These are phyloP conservation scores for Mercurialis annua DNA, from an alignment of 345 rosid genomes.

Conservation along the genomic window DNA sequence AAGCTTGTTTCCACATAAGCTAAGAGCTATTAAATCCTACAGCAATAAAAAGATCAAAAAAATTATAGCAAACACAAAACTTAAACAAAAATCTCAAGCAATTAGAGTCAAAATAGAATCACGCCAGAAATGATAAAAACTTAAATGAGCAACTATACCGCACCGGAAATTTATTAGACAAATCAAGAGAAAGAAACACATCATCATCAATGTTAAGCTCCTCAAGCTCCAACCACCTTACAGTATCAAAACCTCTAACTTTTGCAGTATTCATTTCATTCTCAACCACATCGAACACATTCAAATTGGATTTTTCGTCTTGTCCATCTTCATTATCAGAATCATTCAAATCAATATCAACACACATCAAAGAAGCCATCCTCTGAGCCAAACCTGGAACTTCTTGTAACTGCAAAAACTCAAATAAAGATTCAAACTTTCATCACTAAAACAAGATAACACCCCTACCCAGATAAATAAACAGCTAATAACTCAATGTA, in stretches of 20 bases:
- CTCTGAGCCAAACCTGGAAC: slow-evolving; percentile 88
- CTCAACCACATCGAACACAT: slow-evolving; percentile 44
- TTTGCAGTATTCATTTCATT: slow-evolving; percentile 48
- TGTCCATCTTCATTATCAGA: slow-evolving; percentile 35
- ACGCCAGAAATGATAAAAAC: too few relatives aligned
- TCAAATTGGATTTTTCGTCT: slow-evolving; percentile 29
- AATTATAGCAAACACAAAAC: background rate
- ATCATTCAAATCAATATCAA: slow-evolving; percentile 39
- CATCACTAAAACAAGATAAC: slow-evolving; percentile 3
- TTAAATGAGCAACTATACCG: slow-evolving; percentile 3
- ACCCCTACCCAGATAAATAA: background rate
- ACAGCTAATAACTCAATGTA: background rate
- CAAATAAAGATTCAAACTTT: background rate
- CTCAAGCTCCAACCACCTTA: slow-evolving; percentile 89
- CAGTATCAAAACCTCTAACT: slow-evolving; percentile 42
- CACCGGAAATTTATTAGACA: slow-evolving; percentile 64
- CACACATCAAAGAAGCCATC: slow-evolving; percentile 91
- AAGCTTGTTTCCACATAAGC: slow-evolving; percentile 73
- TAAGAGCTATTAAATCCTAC: slow-evolving; percentile 80
- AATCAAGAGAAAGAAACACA: slow-evolving; percentile 49
- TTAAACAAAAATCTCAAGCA: background rate
- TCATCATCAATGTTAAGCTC: slow-evolving; percentile 62
- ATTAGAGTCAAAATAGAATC: background rate
- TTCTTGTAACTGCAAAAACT: slow-evolving; percentile 62
- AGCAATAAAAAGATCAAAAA: background rate